Evolutionary conservation across 1,284 basidiomycete species (phyloP).

Genomic region (Dichomitus squalens): DNA sequence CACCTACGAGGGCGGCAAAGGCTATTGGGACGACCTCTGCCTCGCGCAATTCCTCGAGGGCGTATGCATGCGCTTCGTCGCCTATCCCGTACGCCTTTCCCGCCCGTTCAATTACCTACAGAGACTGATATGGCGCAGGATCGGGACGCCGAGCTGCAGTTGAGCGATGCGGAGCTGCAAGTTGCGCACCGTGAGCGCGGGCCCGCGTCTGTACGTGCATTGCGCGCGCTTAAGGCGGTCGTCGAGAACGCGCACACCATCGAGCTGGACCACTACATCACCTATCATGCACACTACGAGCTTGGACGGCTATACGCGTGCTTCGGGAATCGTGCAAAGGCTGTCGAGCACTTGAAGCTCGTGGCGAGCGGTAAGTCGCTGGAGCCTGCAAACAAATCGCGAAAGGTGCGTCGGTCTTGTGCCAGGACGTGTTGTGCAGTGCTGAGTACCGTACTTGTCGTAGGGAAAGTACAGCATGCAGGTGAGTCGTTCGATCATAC

Average conservation of each 20-base stretch:
- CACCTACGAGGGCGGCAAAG: constrained; percentile 33
- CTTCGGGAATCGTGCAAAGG: constrained; percentile 52
- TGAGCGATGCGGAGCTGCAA: constrained; percentile 40
- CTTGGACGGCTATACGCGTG: constrained; percentile 60
- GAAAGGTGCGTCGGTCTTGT: constrained; percentile 33
- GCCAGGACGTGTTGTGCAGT: background rate
- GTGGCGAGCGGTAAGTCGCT: constrained; percentile 53
- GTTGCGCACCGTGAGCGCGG: constrained; percentile 32
- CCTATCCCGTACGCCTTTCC: constrained; percentile 52
- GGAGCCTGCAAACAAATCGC: constrained; percentile 34
- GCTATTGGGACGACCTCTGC: constrained; percentile 88
- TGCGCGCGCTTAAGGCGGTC: constrained; percentile 69
- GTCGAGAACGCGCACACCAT: constrained; percentile 75
- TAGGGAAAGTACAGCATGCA: constrained; percentile 47
- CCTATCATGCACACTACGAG: constrained; percentile 73
- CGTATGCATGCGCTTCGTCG: constrained; percentile 79
- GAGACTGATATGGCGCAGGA: too few relatives aligned
- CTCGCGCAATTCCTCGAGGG: constrained; percentile 85
- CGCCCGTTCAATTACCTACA: too few relatives aligned
- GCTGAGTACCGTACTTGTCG: background rate
- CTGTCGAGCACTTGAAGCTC: constrained; percentile 56
- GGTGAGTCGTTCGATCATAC: constrained; percentile 33
- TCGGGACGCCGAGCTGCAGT: constrained; percentile 52
- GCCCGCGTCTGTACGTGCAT: constrained; percentile 55
- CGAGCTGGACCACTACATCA: constrained; percentile 78